Conservation (phyloP, 2,329 filamentous ascomycete genomes). For the Clarireedia monteithiana region DNA sequence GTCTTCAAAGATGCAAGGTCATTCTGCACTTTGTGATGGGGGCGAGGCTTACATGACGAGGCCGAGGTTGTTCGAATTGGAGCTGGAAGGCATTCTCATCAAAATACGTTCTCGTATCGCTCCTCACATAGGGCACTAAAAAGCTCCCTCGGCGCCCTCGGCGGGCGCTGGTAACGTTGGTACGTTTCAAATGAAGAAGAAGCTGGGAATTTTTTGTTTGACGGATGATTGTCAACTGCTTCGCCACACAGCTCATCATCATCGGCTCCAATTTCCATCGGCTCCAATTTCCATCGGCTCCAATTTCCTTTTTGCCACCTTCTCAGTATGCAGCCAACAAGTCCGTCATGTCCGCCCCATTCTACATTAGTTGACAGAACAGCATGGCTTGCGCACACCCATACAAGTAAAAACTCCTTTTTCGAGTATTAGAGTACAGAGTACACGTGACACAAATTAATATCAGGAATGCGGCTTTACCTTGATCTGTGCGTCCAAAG, state of each 20-base stretch:
- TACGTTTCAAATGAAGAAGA: background rate
- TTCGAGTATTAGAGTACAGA: no score
- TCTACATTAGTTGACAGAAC: background rate
- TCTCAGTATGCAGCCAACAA: background rate
- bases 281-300: no score
- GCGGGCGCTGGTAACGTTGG: background rate
- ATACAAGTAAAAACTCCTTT: no score
- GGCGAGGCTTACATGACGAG: no score
- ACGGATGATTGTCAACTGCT: background rate
- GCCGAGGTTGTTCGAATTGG: background rate
- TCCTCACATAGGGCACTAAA: background rate
- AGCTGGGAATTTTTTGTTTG: background rate
- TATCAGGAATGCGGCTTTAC: no score
- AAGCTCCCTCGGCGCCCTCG: background rate
- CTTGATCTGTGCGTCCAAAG: no score
- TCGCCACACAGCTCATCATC: slow-evolving; percentile 4
- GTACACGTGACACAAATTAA: no score
- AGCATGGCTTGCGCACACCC: no score
- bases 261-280: background rate
- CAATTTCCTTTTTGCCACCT: background rate
- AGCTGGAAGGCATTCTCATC: background rate
- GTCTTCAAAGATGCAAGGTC: no score
- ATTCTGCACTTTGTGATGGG: no score
- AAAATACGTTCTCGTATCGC: background rate
- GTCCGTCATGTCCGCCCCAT: background rate